Conservation (phyloP, 495 filamentous ascomycete genomes). For the Tuber magnatum region DNA sequence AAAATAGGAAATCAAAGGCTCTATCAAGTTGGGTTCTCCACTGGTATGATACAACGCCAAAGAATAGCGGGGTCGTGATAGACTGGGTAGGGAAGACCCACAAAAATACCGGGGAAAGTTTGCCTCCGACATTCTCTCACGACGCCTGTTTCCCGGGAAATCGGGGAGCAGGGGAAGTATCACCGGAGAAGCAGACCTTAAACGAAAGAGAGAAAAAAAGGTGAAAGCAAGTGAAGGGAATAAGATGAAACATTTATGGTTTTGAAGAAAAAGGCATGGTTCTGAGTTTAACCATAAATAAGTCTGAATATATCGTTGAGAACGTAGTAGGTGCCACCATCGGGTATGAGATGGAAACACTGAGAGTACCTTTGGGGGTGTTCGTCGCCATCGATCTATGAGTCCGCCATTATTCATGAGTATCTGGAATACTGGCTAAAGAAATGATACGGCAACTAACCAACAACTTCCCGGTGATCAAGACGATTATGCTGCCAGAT, state of each 20-base stretch:
- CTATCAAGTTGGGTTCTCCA: not conserved
- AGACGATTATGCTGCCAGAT: constrained; percentile 62
- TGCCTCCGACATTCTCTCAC: not conserved
- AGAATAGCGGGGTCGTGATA: not conserved
- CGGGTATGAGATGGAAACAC: constrained; percentile 70
- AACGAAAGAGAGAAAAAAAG: not conserved
- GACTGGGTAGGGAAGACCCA: not conserved
- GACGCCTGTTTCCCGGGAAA: not conserved
- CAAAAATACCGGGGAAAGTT: not conserved
- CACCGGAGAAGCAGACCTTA: not conserved
- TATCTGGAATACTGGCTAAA: not conserved
- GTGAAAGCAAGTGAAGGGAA: not conserved
- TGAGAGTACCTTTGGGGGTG: constrained; percentile 80
- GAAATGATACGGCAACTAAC: constrained; percentile 48
- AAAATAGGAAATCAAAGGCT: not conserved
- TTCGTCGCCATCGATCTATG: constrained; percentile 71
- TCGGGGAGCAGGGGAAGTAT: not conserved
- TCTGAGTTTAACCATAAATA: constrained; percentile 49
- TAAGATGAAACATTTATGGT: not conserved
- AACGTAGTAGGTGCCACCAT: constrained; percentile 71
- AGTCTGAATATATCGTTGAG: constrained; percentile 90
- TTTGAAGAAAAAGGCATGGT: not conserved
- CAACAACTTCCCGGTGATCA: constrained; percentile 75
- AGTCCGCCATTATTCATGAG: not conserved
- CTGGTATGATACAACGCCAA: not conserved